A percentile compares a stretch with the other conserved stretches of the same genome.
Evolutionary conservation across 495 filamentous ascomycete species (phyloP).

Genomic region (Penicillium pulvis): DNA sequence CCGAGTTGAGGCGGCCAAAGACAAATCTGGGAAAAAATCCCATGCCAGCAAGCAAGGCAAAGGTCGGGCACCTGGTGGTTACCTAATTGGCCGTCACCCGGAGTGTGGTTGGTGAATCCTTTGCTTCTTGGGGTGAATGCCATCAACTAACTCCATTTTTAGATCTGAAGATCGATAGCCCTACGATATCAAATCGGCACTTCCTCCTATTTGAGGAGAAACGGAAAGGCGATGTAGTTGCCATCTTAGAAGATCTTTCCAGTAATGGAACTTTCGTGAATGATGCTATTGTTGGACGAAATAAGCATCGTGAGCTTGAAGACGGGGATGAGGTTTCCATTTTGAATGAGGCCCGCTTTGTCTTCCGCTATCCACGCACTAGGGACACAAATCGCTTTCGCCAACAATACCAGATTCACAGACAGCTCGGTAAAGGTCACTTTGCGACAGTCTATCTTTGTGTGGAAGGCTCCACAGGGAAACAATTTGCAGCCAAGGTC

Average conservation of each 20-base stretch:
- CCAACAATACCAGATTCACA: conserved; percentile 81
- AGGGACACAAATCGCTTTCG: conserved; percentile 75
- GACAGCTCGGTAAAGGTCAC: conserved; percentile 93
- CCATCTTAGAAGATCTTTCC: conserved; percentile 88
- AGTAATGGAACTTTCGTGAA: conserved; percentile 97
- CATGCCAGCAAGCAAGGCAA: conserved; percentile 28
- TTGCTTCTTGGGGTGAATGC: background rate
- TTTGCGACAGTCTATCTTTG: conserved; percentile 95
- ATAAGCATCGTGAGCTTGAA: conserved; percentile 82
- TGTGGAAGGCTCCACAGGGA: conserved; percentile 79
- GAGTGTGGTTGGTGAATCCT: conserved; percentile 72
- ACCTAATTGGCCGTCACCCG: conserved; percentile 86
- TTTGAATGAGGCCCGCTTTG: conserved; percentile 76
- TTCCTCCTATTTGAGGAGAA: conserved; percentile 89
- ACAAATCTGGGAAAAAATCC: conserved; percentile 39
- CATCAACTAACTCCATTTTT: conserved; percentile 1
- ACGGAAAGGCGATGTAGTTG: conserved; percentile 74
- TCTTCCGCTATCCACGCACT: conserved; percentile 84
- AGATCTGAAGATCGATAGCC: conserved; percentile 80
- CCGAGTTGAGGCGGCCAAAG: conserved; percentile 42
- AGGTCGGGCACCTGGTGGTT: conserved; percentile 72
- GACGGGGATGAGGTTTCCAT: conserved; percentile 90
- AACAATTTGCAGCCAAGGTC: conserved; percentile 87
- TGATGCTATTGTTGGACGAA: conserved; percentile 85
- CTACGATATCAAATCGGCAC: conserved; percentile 93